Evolutionary conservation across 2,329 filamentous ascomycete genomes (phyloP), one percentile per base, ranked within the genome.

Genomic region (Exserohilum turcica): DNA sequence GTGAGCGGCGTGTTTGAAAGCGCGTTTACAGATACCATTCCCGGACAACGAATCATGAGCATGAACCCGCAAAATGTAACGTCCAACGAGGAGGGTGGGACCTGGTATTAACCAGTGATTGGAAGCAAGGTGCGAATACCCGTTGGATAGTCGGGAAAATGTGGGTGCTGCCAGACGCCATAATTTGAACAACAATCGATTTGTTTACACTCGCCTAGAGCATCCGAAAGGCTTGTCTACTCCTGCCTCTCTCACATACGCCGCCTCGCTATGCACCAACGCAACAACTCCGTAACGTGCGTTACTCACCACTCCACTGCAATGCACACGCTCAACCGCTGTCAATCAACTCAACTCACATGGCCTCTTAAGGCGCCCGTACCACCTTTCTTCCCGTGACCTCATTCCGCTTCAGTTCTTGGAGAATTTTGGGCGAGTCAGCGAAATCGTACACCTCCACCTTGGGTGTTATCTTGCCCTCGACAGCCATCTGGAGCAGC

Each of bases 1-100:
- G 79, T 87, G 33, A 82, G 81, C 5, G 84, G 84, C 10, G 79
- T 79, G 2, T 87, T 87, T 60, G 84, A 87, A 68, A 77, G 79
- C 32, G 79, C 80, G 13, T 79, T 82, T 55, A 82, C 79, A 10
- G 79, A 80, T 29, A 78, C 81, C 52, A 77, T 86, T 39, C 84
- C 84, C 0, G 82, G 83, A 0, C 82, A 85, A 68, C 76, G 82
- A 32, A 77, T 87, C 45, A 52, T 86, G 40, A 83, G 79, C 32
- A 72, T 86, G 72, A 86, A 87, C 71, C 84, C 84, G 2, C 79
- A 78, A 50, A 79, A 78, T 29, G 76, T 80, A 58, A 82, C 78
- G 57, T 66, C 76, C 16, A 82, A 82, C 0, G 84, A 86, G 63
- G 77, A 81, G 27, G 82, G 81, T 1, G 74, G 83, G 64, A 76